phyloP scores from a whole-genome alignment of 1,139 yeast species.

The Hansenula anomala region DNA sequence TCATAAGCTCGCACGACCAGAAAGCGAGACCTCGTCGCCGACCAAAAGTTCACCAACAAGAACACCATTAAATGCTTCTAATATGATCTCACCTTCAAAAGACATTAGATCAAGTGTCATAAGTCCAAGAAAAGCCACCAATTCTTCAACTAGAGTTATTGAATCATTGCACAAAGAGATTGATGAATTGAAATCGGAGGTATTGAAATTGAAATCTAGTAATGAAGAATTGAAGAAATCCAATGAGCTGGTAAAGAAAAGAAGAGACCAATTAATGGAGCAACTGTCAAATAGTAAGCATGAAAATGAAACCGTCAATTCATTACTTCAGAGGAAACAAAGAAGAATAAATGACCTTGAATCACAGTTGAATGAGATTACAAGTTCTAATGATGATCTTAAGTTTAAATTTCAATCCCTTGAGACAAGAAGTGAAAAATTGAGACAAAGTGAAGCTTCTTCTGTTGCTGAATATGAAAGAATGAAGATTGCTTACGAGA shows the following conservation, averaged over 20 bases:
- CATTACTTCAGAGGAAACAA: constrained; percentile 59
- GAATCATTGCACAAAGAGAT: constrained; percentile 53
- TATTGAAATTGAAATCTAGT: constrained; percentile 47
- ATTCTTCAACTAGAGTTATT: constrained; percentile 44
- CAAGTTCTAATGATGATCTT: constrained; percentile 39
- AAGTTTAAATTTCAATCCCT: constrained; percentile 44
- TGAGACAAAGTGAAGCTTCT: constrained; percentile 42
- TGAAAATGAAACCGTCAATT: constrained; percentile 63
- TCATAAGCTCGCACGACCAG: constrained; percentile 1
- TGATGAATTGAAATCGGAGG: constrained; percentile 49
- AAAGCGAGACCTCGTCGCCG: background rate
- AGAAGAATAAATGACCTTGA: constrained; percentile 61
- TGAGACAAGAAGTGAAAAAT: constrained; percentile 43
- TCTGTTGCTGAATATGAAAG: constrained; percentile 52
- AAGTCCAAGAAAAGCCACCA: constrained; percentile 9
- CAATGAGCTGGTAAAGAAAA: constrained; percentile 38
- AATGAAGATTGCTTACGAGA: constrained; percentile 58
- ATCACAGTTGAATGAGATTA: constrained; percentile 43
- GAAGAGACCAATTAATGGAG: constrained; percentile 58
- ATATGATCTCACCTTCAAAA: background rate
- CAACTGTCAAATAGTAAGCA: constrained; percentile 67
- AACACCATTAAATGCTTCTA: background rate
- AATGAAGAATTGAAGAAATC: constrained; percentile 46
- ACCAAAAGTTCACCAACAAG: background rate
- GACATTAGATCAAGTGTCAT: background rate